Base-by-base conservation (phyloP, 2,329 filamentous ascomycete genomes). In the Aspergillus fumigatiaffinis region DNA sequence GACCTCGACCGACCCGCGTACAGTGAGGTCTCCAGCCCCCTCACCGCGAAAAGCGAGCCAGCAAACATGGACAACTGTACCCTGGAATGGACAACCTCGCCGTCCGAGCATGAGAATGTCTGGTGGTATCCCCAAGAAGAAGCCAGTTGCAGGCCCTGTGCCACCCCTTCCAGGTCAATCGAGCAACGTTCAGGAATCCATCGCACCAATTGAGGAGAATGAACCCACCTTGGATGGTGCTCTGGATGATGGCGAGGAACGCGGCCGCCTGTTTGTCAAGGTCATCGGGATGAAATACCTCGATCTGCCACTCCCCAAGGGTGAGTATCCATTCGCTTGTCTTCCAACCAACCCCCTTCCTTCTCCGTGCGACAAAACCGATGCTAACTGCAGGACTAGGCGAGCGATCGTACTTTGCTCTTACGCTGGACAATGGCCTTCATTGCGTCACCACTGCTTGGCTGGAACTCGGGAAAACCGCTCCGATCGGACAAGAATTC, bases 261-360 rank as follows among this genome's bases (percentile, higher is more conserved):
- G 94, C 65, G 94, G 94, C 9, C 83, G 94, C 59, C 82, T 99
- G 1, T 99, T 99, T 68, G 92, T 99, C 64, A 99, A 99, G 79
- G 94, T 99, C n/a, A 89, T 97, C 73, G 92, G 93, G 48, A 92
- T 97, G 62, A 97, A 97, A 74, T 92, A 97, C 67, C 82, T 99
- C 41, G 92, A 97, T 69, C 80, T 97, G 47, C 93, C 94, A 23
- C 79, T 99, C 55, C 92, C 94, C 32, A 90, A 88, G 77, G 93
- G 91, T 94, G 83, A 82, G 88, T 72, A 35, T 29, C 42, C n/a
- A 51, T 20, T 32, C 41, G n/a, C 20, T 26, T 26, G 12, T 10
- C 12, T 53, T 42, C n/a, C n/a, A 14, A 23, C 44, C 12, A 6
- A 5, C 26, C n/a, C 26, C 23, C 10, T 50, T 51, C 7, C 5